Evolutionary conservation across 2,329 filamentous ascomycete genomes (phyloP).

Genomic region (Furcasterigmium sp.): DNA sequence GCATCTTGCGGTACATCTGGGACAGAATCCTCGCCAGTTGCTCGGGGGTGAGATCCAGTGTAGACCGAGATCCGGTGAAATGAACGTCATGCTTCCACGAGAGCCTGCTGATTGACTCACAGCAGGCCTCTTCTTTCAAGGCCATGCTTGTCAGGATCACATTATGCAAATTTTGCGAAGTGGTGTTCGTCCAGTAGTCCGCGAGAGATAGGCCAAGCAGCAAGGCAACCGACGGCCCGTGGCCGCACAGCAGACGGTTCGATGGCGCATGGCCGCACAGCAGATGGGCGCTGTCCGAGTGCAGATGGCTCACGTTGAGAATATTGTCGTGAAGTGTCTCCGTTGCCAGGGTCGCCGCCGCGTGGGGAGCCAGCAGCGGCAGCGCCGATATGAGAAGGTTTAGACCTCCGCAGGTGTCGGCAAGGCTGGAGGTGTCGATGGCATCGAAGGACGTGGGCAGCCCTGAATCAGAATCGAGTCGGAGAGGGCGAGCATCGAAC

Average conservation of each 20-base stretch:
- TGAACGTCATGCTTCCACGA: slow-evolving; percentile 29
- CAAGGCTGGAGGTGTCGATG: slow-evolving; percentile 47
- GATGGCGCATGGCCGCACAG: too few relatives aligned
- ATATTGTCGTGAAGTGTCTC: slow-evolving; percentile 9
- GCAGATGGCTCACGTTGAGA: too few relatives aligned
- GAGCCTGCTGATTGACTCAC: slow-evolving; percentile 19
- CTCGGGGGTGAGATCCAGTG: too few relatives aligned
- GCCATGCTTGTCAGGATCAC: slow-evolving; percentile 18
- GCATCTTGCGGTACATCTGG: slow-evolving; percentile 39
- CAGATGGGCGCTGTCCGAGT: too few relatives aligned
- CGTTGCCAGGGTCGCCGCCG: slow-evolving; percentile 42
- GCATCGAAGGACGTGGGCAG: slow-evolving; percentile 40
- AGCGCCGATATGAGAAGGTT: slow-evolving; percentile 33
- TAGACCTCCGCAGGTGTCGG: slow-evolving; percentile 31
- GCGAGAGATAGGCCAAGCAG: slow-evolving; percentile 45
- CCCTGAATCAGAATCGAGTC: slow-evolving; percentile 26
- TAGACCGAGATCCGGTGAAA: slow-evolving; percentile 19
- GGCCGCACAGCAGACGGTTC: slow-evolving; percentile 37
- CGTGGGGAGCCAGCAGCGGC: slow-evolving; percentile 37
- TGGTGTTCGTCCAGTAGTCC: slow-evolving; percentile 46
- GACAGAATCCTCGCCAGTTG: slow-evolving; percentile 33
- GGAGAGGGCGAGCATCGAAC: slow-evolving; percentile 30
- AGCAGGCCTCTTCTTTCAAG: not conserved
- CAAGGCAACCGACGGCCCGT: slow-evolving; percentile 39
- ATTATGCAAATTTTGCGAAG: too few relatives aligned